Evolutionary conservation across 495 filamentous ascomycete genomes (phyloP).

Genomic region (Podospora pseudocomata): DNA sequence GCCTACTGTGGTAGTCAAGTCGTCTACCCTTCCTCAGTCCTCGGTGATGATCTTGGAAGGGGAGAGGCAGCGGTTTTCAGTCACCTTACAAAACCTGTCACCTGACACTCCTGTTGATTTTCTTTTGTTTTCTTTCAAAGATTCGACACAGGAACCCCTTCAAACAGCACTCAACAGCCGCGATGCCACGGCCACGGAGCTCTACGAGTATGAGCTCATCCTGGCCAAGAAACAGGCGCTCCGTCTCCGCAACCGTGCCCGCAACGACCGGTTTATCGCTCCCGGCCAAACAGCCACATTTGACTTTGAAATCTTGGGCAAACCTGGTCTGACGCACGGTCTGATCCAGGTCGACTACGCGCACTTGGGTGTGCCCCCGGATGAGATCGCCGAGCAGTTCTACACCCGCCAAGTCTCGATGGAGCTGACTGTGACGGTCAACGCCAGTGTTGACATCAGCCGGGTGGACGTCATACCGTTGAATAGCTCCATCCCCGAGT

Average conservation of each 20-base stretch:
- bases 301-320: conserved; percentile 79
- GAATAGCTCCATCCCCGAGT: conserved; percentile 45
- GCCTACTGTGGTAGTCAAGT: conserved; percentile 70
- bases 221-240: conserved; percentile 71
- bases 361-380: conserved; percentile 59
- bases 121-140: conserved; percentile 79
- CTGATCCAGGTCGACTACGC: conserved; percentile 83
- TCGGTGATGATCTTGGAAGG: conserved; percentile 91
- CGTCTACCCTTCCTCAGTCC: conserved; percentile 74
- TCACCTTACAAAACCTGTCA: conserved; percentile 79
- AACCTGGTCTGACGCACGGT: conserved; percentile 77
- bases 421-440: conserved; percentile 83
- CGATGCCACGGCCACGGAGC: conserved; percentile 68
- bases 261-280: conserved; percentile 56
- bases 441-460: conserved; percentile 77
- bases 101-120: conserved; percentile 69
- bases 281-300: conserved; percentile 69
- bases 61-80: conserved; percentile 69
- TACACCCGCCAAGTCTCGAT: conserved; percentile 81
- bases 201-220: conserved; percentile 81
- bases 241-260: conserved; percentile 54
- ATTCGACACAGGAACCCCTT: conserved; percentile 75
- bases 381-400: conserved; percentile 66
- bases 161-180: conserved; percentile 71
- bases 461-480: conserved; percentile 78